Base-by-base conservation (phyloP, 805 yeast genomes). In the Candida succiphila region DNA sequence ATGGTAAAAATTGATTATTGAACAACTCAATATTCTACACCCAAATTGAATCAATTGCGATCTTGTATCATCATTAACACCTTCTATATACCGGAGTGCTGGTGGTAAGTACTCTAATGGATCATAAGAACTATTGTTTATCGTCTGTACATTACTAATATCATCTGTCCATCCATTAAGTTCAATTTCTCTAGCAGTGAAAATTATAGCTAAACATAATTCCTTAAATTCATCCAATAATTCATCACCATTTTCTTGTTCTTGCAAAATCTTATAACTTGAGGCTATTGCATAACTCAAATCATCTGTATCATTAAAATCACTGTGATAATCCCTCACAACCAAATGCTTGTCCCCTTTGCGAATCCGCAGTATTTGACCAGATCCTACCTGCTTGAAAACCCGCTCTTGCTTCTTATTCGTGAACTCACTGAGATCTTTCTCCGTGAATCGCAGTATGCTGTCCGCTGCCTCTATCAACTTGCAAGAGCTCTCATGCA, bases 1-100 rank as follows among this genome's bases (percentile, higher is more conserved):
- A 38, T 71, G 77, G 35, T 70, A 56, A 41, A 70, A 72, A 44
- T 70, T 68, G 38, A 71, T 56, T 40, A 68, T 69, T 14, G 73
- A 51, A 15, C 71, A 65, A 21, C 63, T 52, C 37, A 71, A 36
- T 14, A 72, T 47, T 40, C 58, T 54, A 29, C 62, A 49, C 4
- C 76, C 77, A 44, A 53, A 51, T 19, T 44, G 41, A 26, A 70
- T 52, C 41, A 70, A 72, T 5, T 46, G 35, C 1, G 31, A 24
- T 20, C 49, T 36, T 10, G 42, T 29, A 18, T 50, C 50, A 2
- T 48, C 40, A 5, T 42, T 30, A 7, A 64, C 58, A 2, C 38
- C 34, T 4, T 45, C 30, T 14, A 53, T 48, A 37, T 52, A 67
- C 2, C 48, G 54, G 22, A 65, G 39, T 4, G 70, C 68, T 14